Evolutionary conservation across 1,284 basidiomycete genomes (phyloP).

Genomic region (Malassezia japonica): DNA sequence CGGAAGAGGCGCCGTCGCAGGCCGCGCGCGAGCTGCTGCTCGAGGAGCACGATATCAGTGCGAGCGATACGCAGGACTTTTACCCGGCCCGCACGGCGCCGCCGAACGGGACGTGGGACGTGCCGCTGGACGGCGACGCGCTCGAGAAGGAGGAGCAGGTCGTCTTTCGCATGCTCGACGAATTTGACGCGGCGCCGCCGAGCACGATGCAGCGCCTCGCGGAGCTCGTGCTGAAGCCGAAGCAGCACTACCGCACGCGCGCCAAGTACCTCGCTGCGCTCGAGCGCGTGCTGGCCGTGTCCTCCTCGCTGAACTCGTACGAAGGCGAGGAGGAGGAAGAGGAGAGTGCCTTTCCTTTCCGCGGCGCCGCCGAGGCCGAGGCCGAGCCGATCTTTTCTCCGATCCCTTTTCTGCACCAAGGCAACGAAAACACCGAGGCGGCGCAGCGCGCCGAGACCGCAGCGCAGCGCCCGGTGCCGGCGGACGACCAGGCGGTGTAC

Average conservation of each 20-base stretch:
- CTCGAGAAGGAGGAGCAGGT: not conserved
- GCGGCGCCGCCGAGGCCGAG: not conserved
- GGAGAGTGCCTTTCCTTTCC: not conserved
- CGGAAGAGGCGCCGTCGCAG: not conserved
- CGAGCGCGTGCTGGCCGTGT: slow-evolving; percentile 15
- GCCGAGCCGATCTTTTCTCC: slow-evolving; percentile 4
- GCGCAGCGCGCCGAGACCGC: not conserved
- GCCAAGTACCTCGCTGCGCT: slow-evolving; percentile 21
- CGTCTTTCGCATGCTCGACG: slow-evolving; percentile 15
- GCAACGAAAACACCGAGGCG: not conserved
- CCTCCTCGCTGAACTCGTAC: not conserved
- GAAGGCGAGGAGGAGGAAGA: not conserved
- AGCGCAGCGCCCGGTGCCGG: not conserved
- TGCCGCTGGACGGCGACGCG: not conserved
- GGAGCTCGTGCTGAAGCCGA: slow-evolving; percentile 18
- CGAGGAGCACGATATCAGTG: slow-evolving; percentile 4
- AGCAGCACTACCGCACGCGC: slow-evolving; percentile 11
- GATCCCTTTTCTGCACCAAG: slow-evolving; percentile 7
- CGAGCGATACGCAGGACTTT: slow-evolving; percentile 9
- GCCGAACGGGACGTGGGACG: slow-evolving; percentile 5
- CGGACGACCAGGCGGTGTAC: not conserved
- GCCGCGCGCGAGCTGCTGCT: slow-evolving; percentile 6
- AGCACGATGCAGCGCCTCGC: slow-evolving; percentile 22
- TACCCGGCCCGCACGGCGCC: slow-evolving; percentile 10
- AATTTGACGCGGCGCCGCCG: slow-evolving; percentile 18